A percentile compares a stretch with the other conserved stretches of the same genome.
These are phyloP conservation scores for Crucibulum laeve DNA, from an alignment of 768 basidiomycete species.

Conservation along the genomic window DNA sequence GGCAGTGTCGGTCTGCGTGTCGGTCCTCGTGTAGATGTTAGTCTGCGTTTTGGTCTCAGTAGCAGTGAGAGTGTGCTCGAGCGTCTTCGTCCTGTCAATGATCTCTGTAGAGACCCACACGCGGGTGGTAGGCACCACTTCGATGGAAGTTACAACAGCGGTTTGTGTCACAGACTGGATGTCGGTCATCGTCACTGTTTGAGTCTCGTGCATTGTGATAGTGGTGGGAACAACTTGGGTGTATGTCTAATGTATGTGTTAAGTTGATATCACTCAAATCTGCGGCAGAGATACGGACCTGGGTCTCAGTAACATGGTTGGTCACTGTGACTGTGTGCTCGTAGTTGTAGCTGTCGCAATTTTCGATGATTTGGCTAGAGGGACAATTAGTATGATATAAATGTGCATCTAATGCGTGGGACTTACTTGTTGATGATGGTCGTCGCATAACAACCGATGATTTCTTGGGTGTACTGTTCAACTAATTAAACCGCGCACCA, in stretches of 20 bases:
- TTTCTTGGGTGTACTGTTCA: conserved; percentile 29
- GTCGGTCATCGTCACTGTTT: conserved; percentile 10
- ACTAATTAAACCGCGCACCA: conserved; percentile 4
- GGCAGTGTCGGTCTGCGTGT: conserved; percentile 42
- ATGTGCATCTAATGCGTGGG: not conserved
- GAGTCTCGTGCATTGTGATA: conserved; percentile 32
- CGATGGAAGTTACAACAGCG: conserved; percentile 45
- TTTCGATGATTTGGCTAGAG: conserved; percentile 2
- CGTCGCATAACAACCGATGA: conserved; percentile 57
- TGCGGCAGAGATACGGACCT: not conserved
- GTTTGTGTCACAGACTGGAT: conserved; percentile 27
- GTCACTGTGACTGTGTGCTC: conserved; percentile 17
- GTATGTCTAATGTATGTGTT: conserved; percentile 13
- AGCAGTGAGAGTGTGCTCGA: conserved; percentile 58
- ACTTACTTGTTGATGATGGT: conserved; percentile 51
- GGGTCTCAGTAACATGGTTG: conserved; percentile 33
- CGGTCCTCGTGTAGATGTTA: conserved; percentile 48
- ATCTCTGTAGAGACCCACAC: conserved; percentile 66
- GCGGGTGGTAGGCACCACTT: conserved; percentile 58
- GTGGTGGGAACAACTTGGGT: conserved; percentile 39
- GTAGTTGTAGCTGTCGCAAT: conserved; percentile 15
- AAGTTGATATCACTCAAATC: not conserved
- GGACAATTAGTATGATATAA: not conserved
- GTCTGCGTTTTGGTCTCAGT: conserved; percentile 57
- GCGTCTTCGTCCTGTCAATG: conserved; percentile 49